Percentiles rank a stretch among this genome's conserved stretches.
Evolutionary conservation across 106 monocot genomes (phyloP).

Genomic region (Dioscorea alata): DNA sequence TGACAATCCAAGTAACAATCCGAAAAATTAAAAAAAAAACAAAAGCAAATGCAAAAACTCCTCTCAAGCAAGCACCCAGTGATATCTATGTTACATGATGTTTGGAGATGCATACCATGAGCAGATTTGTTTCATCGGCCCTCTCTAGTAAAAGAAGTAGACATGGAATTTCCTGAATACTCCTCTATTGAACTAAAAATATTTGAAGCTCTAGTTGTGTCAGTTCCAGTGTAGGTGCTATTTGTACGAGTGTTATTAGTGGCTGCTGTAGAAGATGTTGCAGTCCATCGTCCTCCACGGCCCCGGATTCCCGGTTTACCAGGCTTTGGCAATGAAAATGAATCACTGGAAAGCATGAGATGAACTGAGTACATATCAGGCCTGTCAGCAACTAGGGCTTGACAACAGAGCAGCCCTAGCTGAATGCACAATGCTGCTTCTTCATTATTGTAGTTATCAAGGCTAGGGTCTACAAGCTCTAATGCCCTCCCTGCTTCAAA

Average conservation of each 20-base stretch:
- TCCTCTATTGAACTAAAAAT: constrained; percentile 23
- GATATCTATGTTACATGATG: neutral
- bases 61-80: neutral
- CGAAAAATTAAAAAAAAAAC: neutral
- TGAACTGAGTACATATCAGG: constrained; percentile 55
- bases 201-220: constrained; percentile 17
- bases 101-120: neutral
- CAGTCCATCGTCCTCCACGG: constrained; percentile 27
- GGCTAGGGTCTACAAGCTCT: constrained; percentile 42
- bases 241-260: constrained; percentile 13
- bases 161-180: constrained; percentile 54
- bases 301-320: constrained; percentile 57
- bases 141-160: constrained; percentile 50
- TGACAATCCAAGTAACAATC: neutral
- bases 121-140: constrained; percentile 24
- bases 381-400: constrained; percentile 40
- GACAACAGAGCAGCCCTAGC: constrained; percentile 62
- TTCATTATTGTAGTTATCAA: constrained; percentile 17
- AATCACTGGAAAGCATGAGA: constrained; percentile 56
- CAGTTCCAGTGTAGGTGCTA: constrained; percentile 8
- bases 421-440: constrained; percentile 56
- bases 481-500: constrained; percentile 32
- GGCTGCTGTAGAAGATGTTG: neutral
- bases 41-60: neutral
- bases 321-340: constrained; percentile 53